Base-by-base conservation (phyloP, 1,284 basidiomycete genomes). In the Sanghuangporus sanghuang region DNA sequence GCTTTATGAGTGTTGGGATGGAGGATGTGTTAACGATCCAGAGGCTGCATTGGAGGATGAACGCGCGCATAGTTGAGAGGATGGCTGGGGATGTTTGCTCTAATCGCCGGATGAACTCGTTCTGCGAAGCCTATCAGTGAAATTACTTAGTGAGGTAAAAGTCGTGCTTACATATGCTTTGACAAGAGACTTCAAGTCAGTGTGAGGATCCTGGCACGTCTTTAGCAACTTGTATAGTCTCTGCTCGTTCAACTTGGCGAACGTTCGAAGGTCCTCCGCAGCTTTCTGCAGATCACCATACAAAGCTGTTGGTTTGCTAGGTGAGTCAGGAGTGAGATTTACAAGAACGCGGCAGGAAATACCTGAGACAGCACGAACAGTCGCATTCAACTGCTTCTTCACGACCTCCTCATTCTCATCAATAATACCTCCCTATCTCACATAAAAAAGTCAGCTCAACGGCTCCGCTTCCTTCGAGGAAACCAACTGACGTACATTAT, bases 181-280 rank as follows among this genome's bases (percentile, higher is more conserved):
- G 64, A 92, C 78, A 1, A 96, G 79, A 4, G 82, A 81, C 72
- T 91, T 93, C 35, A 98, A 75, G 71, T 96, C 92, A 0, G 89
- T 88, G 68, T 93, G 87, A 0, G 89, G 80, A 72, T 98, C 94
- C 76, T 93, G 84, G 69, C 92, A 88, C 0, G 84, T 87, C 71
- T 86, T 89, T 50, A 96, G 78, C 4, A 96, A 79, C 73, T 91
- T 94, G 78, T 95, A 97, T 9, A 96, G 77, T 57, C 93, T 83
- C 21, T 82, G 81, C 70, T 98, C 95, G 73, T 98, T 98, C 44
- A 89, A 76, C 65, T 90, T 90, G 1, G 95, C 95, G 69, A 99
- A 98, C 0, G 84, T 74, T 21, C 86, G 79, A 23, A 99, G 76
- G 70, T 98, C 95, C 63, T 91, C 90, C 2, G 79, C 76, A 0